Base-by-base conservation (phyloP, 116 monocot genomes). In the Zostera marina region DNA sequence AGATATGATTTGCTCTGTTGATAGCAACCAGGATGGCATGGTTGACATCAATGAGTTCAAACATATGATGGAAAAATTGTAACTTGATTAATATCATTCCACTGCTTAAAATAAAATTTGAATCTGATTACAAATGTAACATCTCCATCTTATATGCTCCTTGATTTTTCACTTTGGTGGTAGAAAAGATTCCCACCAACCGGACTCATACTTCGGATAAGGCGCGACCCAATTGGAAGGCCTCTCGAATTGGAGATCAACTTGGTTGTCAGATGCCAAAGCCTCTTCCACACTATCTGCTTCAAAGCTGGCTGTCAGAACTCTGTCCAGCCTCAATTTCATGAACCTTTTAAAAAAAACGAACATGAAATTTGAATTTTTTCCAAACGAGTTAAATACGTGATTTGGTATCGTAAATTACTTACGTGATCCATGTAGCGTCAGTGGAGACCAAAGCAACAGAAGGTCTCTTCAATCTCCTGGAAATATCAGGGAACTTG, bases 241-340 rank as follows among this genome's bases (percentile, higher is more conserved):
- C 62, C 78, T 85, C 22, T 89, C 83, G 48, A 96, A 96, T 5
- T 86, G 60, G 44, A 96, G 41, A 13, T 89, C 89, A 10, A 73
- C 76, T 0, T 77, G 76, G 60, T 74, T 75, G 45, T 32, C 32
- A 5, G 42, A 77, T 55, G 77, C 85, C 67, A 96, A 66, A 46
- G 89, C 89, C 70, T 89, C 85, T 26, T 77, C 72, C 7, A 71
- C 40, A 22, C 59, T 66, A 22, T 68, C 74, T 15, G 80, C 79
- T 58, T 89, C 89, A 51, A 85, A 96, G 62, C 64, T 79, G 6
- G 76, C 79, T 11, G 70, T 44, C 44, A 96, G 63, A 60, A 96
- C 96, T 71, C 96, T 75, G 59, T 96, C 96, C 15, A 96, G 68
- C 47, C 96, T 82, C 70, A 96, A 55, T 72, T 96, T 96, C 96